Base-by-base conservation (phyloP, 2,329 filamentous ascomycete genomes). In the Tolypocladium capitatum region DNA sequence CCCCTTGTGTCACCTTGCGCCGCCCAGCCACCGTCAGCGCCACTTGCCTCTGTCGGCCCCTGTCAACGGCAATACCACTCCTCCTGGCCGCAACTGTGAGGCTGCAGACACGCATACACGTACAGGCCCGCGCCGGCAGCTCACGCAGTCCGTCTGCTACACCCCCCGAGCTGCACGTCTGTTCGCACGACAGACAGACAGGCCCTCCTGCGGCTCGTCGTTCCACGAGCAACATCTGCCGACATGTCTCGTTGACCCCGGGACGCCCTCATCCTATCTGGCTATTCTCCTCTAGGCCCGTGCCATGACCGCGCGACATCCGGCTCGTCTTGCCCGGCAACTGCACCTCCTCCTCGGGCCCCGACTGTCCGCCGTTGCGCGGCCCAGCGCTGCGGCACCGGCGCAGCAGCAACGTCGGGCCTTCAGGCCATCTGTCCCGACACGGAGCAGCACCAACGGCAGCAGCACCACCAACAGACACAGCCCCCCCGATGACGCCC, bases 301-400 rank as follows among this genome's bases (percentile, higher is more conserved):
- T 27, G 49, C 47, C 47, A 56, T 56, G 54, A 49, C 47, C 34
- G 36, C 33, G 42, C 48, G 48, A 36, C 46, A 46, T 11, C 41
- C 49, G 41, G 45, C 43, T 43, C 46, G 48, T 32, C 45, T 52
- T 41, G 47, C 52, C 8, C 52, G 49, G 36, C 50, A 44, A 36
- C 42, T 55, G 27, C 36, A 44, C 38, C 41, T 44, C 32, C 32
- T 33, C 24, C 1, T 5, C n/a, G 27, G 34, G n/a, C 45, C 18
- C 31, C 21, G 24, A 18, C 27, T 30, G 10, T 6, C 21, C 9
- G 9, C 13, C n/a, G 2, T 30, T 31, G 33, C 18, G 4, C 24
- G 16, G 14, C 16, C 35, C 1, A 31, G 24, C n/a, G 11, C 32
- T 20, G 20, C 43, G 16, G 43, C 32, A 34, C 31, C 43, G 13